Conservation (phyloP, 805 yeast species). For the Ogataea thermomethanolica region DNA sequence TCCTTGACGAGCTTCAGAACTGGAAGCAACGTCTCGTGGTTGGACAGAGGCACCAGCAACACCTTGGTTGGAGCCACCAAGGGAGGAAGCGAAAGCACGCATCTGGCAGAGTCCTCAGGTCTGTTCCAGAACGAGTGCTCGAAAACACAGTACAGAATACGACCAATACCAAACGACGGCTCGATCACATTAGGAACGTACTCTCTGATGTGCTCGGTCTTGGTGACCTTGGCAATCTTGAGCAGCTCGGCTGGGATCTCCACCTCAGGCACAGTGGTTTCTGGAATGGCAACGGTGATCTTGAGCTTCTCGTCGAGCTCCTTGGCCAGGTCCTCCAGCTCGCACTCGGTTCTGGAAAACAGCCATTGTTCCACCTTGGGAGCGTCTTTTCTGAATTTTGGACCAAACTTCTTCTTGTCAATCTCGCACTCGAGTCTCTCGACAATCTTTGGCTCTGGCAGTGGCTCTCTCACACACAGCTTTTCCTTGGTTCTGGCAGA, state of each 20-base stretch:
- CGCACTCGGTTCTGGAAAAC: constrained; percentile 72
- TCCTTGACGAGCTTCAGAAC: constrained; percentile 66
- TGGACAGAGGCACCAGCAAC: constrained; percentile 87
- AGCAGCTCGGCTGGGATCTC: constrained; percentile 71
- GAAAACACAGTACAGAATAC: constrained; percentile 87
- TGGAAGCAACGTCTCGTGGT: constrained; percentile 75
- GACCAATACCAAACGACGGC: constrained; percentile 99
- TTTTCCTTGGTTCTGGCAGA: constrained; percentile 93
- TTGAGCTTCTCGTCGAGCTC: constrained; percentile 62
- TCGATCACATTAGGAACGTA: constrained; percentile 96
- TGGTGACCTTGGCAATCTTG: constrained; percentile 70
- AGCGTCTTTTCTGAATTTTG: constrained; percentile 95
- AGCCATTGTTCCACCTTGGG: constrained; percentile 86
- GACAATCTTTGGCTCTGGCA: constrained; percentile 78
- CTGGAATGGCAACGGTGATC: constrained; percentile 65
- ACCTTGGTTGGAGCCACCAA: constrained; percentile 97
- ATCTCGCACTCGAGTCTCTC: constrained; percentile 82
- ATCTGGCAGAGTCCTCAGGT: constrained; percentile 84
- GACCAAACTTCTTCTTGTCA: constrained; percentile 96
- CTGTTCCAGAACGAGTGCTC: constrained; percentile 96
- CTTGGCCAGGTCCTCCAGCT: constrained; percentile 69
- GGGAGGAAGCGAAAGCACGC: constrained; percentile 86
- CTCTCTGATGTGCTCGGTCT: constrained; percentile 89
- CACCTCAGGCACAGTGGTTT: constrained; percentile 50
- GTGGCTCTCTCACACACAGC: constrained; percentile 87